A percentile compares a stretch with the other conserved stretches of the same genome.
Conservation (phyloP, 257 asterid genomes). For the Solanum chiquidenum region DNA sequence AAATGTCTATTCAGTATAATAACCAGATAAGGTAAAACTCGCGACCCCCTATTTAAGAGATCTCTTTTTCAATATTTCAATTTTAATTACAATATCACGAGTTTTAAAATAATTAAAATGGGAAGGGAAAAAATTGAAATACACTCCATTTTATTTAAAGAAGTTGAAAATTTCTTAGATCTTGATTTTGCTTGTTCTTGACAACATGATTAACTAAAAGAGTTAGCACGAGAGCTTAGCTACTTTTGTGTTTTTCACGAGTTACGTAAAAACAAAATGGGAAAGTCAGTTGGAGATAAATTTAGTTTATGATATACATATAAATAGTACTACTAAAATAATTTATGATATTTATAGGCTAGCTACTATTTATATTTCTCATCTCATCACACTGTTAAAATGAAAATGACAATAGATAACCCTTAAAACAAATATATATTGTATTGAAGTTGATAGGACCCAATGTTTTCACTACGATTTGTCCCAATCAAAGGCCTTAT, state of each 20-base stretch:
- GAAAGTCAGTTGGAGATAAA: neutral
- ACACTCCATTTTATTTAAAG: neutral
- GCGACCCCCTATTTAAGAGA: too few species aligned
- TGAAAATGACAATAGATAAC: neutral
- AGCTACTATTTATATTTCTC: neutral
- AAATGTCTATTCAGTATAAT: neutral
- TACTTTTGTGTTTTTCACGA: neutral
- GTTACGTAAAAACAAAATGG: neutral
- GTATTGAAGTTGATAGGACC: neutral
- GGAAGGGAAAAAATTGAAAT: neutral
- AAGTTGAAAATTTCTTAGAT: neutral
- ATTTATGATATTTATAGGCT: neutral
- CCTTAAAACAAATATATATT: neutral
- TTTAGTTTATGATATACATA: neutral
- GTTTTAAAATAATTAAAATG: neutral
- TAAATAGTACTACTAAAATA: neutral
- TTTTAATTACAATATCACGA: neutral
- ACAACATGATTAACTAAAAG: neutral
- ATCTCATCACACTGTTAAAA: neutral
- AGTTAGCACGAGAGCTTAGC: neutral
- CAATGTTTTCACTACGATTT: neutral
- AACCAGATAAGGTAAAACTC: rapidly evolving
- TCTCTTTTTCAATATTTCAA: too few species aligned
- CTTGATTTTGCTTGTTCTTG: neutral
- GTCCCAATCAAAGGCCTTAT: neutral